Evolutionary conservation across 2,329 filamentous ascomycete species (phyloP), one percentile per base, ranked within the genome.

Genomic region (Herpotrichia juniperi): DNA sequence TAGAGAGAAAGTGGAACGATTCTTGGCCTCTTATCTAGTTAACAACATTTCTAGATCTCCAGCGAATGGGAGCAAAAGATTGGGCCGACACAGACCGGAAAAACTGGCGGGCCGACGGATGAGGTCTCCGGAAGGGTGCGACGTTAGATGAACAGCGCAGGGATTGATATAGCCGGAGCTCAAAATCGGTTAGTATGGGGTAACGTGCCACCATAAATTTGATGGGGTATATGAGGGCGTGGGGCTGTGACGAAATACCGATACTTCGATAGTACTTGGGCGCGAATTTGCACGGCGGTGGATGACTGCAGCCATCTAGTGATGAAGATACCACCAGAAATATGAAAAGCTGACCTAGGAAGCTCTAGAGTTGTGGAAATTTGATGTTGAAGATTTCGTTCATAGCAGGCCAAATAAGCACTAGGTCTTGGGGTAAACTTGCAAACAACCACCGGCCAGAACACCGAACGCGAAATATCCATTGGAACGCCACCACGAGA

Each of bases 111-210:
- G 44, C 51, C 54, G 56, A 42, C 61, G 62, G 63, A 31, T 51
- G 51, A 62, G 46, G 53, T 62, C 44, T 48, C 56, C 59, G 57
- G 45, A 54, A 48, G 32, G 49, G 51, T 40, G 39, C 32, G 46
- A 43, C 16, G 48, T 45, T 64, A 66, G 49, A 67, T 67, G 63
- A 66, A 53, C 22, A 42, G 37, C 43, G 51, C 62, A 67, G 58
- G 63, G 63, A 47, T 67, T 35, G 52, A 53, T 58, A 64, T 61
- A 65, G 51, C 64, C 61, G 62, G 58, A 60, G 45, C 32, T 28
- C 40, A 22, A 24, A 40, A 53, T 50, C 57, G 52, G 46, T 51
- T 44, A 50, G 37, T 48, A 53, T 56, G 14, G 48, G 58, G 58
- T 58, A 63, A 51, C 50, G 56, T 63, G 51, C 46, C 34, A 46